A percentile compares a stretch with the other conserved stretches of the same genome.
Conservation (phyloP, 2,329 filamentous ascomycete species). For the Botrytis deweyae region DNA sequence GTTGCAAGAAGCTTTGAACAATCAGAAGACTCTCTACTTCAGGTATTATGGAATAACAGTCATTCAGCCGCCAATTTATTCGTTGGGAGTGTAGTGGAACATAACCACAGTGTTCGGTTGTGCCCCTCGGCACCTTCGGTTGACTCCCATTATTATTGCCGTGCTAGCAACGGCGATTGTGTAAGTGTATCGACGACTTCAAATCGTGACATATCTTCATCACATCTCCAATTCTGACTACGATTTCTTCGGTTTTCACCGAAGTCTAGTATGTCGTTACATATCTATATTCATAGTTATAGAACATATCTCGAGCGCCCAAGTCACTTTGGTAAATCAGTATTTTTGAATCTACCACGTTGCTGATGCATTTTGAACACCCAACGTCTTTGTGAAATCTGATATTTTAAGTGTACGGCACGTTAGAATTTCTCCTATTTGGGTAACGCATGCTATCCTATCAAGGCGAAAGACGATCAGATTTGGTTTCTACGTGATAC, state of each 20-base stretch:
- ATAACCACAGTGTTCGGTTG: background rate
- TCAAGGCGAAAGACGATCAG: background rate
- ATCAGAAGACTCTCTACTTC: conserved; percentile 1
- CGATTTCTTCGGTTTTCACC: background rate
- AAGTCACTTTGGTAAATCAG: background rate
- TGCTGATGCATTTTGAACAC: background rate
- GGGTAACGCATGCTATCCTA: background rate
- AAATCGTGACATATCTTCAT: background rate
- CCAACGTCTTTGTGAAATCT: background rate
- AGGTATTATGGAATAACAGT: background rate
- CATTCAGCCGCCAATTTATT: background rate
- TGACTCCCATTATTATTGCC: background rate
- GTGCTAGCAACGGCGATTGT: conserved; percentile 10
- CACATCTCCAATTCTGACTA: conserved; percentile 4
- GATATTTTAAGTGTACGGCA: background rate
- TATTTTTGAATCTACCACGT: background rate
- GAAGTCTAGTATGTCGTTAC: background rate
- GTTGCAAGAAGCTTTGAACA: background rate
- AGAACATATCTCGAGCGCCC: background rate
- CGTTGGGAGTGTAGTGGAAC: background rate
- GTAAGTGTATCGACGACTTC: background rate
- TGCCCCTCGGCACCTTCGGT: conserved; percentile 2
- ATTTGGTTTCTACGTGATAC: background rate
- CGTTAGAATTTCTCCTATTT: background rate
- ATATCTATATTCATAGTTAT: background rate